Base-by-base conservation (phyloP, 352 stramenopile species). In the Phytophthora sp. region DNA sequence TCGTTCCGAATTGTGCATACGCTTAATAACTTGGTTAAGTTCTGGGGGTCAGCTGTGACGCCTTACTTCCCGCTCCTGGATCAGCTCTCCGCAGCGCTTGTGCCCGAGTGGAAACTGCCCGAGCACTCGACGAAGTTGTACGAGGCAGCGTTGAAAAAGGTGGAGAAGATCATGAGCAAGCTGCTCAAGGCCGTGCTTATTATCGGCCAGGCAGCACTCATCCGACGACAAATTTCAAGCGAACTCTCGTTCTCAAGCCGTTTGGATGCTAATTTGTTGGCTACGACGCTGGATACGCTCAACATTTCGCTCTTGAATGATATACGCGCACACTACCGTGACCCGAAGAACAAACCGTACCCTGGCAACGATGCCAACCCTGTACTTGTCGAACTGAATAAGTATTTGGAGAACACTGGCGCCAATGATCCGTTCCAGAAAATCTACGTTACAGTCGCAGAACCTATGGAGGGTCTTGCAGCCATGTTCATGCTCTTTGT, bases 111-210 rank as follows among this genome's bases (percentile, higher is more conserved):
- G 87, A 94, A 95, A 64, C 84, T 97, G 44, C 90, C 90, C 0
- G 73, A 91, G 20, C 90, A 98, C 58, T 91, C 89, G 7, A 82
- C 79, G 15, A 84, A 86, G 13, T 63, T 98, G 13, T 98, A 98
- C 70, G 80, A 93, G 7, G 82, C 82, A 21, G 91, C 89, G 23
- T 59, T 96, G 26, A 98, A 97, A 73, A 98, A 98, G 54, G 89
- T 97, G 4, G 91, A 98, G 73, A 97, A 97, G 68, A 87, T 98
- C 31, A 97, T 98, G 89, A 94, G 93, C 71, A 95, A 97, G 27
- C 57, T 98, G 64, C 77, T 98, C 27, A 97, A 97, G 56, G 91
- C 90, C 20, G 87, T 98, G 57, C 84, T 97, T 27, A 93, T 96
- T 58, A 91, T 98, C 50, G 95, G 95, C 24, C 95, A 98, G 60